Evolutionary conservation across 2,329 filamentous ascomycete genomes (phyloP).

Genomic region (Fusarium dimerum): DNA sequence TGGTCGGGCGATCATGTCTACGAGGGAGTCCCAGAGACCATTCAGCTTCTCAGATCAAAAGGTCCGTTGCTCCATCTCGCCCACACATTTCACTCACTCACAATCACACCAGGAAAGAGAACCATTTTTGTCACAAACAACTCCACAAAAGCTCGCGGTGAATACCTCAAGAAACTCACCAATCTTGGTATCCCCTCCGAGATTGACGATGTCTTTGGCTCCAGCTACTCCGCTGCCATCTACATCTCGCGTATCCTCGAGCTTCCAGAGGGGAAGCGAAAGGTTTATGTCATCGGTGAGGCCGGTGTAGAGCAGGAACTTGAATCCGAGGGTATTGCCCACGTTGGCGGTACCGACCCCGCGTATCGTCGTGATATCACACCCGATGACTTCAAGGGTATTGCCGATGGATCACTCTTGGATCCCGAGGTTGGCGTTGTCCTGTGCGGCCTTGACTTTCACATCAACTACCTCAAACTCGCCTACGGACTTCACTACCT

Average conservation of each 20-base stretch:
- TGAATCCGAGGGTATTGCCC: slow-evolving; percentile 72
- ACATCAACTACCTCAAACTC: slow-evolving; percentile 93
- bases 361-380: slow-evolving; percentile 74
- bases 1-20: slow-evolving; percentile 96
- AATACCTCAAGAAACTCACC: slow-evolving; percentile 91
- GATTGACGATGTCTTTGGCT: slow-evolving; percentile 92
- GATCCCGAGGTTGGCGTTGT: slow-evolving; percentile 91
- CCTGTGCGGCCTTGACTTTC: slow-evolving; percentile 87
- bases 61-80: slow-evolving; percentile 49
- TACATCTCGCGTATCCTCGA: slow-evolving; percentile 94
- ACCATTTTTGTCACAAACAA: slow-evolving; percentile 98
- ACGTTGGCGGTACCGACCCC: slow-evolving; percentile 85
- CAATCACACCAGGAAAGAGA: slow-evolving; percentile 68
- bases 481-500: slow-evolving; percentile 85
- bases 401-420: slow-evolving; percentile 74
- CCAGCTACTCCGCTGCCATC: slow-evolving; percentile 90
- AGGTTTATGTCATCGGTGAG: slow-evolving; percentile 94
- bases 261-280: slow-evolving; percentile 76
- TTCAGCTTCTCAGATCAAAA: slow-evolving; percentile 79
- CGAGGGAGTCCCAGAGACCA: slow-evolving; percentile 79
- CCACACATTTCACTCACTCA: slow-evolving; percentile 1
- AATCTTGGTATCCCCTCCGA: slow-evolving; percentile 75
- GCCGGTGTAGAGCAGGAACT: slow-evolving; percentile 89
- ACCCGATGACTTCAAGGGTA: slow-evolving; percentile 74
- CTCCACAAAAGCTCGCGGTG: slow-evolving; percentile 89